Percentiles rank a stretch among this genome's conserved stretches.
Evolutionary conservation across 345 rosid species (phyloP).

Genomic region (Hibiscus trionum): DNA sequence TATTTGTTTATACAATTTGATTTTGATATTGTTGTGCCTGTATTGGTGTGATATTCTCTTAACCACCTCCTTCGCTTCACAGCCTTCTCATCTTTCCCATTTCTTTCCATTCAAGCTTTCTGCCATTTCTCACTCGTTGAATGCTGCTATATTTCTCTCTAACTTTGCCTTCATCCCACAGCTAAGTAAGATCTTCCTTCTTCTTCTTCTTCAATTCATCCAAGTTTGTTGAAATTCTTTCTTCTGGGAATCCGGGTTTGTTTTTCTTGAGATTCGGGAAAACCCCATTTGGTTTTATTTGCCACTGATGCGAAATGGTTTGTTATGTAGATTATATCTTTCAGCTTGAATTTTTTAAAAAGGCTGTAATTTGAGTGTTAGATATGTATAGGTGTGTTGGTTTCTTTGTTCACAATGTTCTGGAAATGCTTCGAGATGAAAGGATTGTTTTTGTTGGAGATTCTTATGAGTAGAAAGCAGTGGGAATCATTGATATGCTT

Average conservation of each 20-base stretch:
- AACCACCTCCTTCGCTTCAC: background rate
- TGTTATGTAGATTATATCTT: background rate
- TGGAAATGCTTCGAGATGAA: constrained; percentile 55
- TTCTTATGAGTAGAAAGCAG: constrained; percentile 69
- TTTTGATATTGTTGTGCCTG: background rate
- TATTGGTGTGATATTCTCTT: background rate
- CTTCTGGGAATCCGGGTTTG: background rate
- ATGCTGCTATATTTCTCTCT: background rate
- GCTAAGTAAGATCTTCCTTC: background rate
- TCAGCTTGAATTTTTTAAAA: background rate
- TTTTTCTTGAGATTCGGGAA: too few relatives aligned
- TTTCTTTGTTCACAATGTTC: constrained; percentile 9
- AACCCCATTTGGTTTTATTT: background rate
- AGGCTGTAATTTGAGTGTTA: background rate
- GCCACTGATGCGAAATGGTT: background rate
- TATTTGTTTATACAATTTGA: too few relatives aligned
- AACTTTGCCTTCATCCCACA: constrained; percentile 1
- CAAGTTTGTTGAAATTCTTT: background rate
- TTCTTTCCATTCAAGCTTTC: background rate
- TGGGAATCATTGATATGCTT: constrained; percentile 92
- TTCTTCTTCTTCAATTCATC: background rate
- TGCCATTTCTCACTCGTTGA: background rate
- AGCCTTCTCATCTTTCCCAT: background rate
- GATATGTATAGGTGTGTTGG: background rate
- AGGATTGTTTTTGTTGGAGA: constrained; percentile 87